Conservation (phyloP, 2,329 filamentous ascomycete genomes). For the Pseudopyrenochaeta lycopersici region DNA sequence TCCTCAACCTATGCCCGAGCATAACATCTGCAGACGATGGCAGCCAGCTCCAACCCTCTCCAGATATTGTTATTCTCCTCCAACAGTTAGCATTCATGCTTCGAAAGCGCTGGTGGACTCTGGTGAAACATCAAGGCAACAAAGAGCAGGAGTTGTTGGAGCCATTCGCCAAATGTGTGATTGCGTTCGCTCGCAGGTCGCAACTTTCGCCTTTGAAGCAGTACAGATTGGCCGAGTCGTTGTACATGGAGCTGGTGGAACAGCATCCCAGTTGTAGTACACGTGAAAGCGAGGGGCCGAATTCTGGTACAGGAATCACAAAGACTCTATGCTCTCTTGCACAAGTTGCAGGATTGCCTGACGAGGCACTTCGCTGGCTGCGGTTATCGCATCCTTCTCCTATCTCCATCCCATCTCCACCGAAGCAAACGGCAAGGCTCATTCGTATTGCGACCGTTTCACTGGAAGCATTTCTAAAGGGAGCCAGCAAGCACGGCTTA, state of each 20-base stretch:
- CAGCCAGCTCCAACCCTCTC: conserved; percentile 63
- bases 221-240: conserved; percentile 51
- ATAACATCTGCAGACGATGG: conserved; percentile 73
- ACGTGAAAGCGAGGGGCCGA: background rate
- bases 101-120: conserved; percentile 71
- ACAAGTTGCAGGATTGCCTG: conserved; percentile 41
- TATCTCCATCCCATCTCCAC: conserved; percentile 26
- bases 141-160: conserved; percentile 71
- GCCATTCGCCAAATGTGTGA: conserved; percentile 70
- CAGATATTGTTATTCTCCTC: conserved; percentile 67
- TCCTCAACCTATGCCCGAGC: conserved; percentile 73
- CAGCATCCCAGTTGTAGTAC: background rate
- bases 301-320: conserved; percentile 7
- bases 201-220: conserved; percentile 44
- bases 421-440: conserved; percentile 32
- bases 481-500: conserved; percentile 20
- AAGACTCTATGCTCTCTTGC: conserved; percentile 44
- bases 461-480: conserved; percentile 37
- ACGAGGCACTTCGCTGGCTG: conserved; percentile 47
- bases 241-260: conserved; percentile 33
- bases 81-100: conserved; percentile 70
- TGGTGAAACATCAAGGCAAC: conserved; percentile 68
- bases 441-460: conserved; percentile 43
- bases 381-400: conserved; percentile 20
- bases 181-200: conserved; percentile 67